Evolutionary conservation across 2,329 filamentous ascomycete genomes (phyloP), one percentile per base, ranked within the genome.

Genomic region (Beauveria medogensis): DNA sequence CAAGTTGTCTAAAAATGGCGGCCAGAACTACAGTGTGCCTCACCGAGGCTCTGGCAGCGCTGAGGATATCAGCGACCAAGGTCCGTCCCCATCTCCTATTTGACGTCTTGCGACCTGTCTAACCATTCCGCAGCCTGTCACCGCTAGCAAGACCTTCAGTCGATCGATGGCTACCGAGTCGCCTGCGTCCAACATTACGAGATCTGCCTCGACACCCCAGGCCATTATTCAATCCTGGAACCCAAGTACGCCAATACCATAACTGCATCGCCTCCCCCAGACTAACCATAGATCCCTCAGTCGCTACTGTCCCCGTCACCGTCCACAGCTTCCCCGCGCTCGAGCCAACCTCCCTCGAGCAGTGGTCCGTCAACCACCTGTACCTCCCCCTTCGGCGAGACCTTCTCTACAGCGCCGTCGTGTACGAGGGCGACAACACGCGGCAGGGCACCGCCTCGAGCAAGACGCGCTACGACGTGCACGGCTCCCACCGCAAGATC

Each of bases 361-460:
- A 84, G 69, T 97, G 92, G 80, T 87, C 89, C 46, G 79, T 86
- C 63, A 89, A 90, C 69, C 91, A 97, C 74, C 88, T 99, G 50
- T 80, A 90, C 71, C 84, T 97, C 40, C 94, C 94, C 3, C 82
- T 96, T 52, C 89, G 94, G 63, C 87, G 89, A 72, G 94, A 99
- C 74, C 86, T 99, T 65, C 86, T 99, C 59, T 93, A 99, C 78
- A 86, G 91, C 65, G 94, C 94, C 62, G 85, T 99, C 62, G 78
- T 96, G 67, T 97, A 89, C 80, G 94, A 99, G 78, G 94, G 90
- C 67, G 93, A 97, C 78, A 84, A 81, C 70, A 89, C 91, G 60
- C 88, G 94, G 34, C 88, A 92, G 73, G 94, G 94, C 65, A 95
- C 91, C 2, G 94, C 92, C 51, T 88, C 80, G 67, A 85, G 85